Evolutionary conservation across 305 asterid species (phyloP).

Genomic region (Fraxinus xanthoxyloides): DNA sequence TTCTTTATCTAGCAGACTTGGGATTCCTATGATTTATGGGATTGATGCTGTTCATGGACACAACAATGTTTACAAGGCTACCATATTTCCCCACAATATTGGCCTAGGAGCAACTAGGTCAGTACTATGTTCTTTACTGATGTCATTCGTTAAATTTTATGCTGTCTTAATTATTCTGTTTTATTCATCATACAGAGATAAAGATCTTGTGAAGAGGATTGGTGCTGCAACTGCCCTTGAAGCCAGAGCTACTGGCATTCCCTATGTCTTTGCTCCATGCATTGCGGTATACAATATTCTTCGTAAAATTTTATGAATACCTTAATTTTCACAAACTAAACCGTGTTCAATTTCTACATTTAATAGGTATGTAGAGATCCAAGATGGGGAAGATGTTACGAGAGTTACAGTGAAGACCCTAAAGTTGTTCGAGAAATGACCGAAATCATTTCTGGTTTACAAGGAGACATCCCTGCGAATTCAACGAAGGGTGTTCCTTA

Average conservation of each 20-base stretch:
- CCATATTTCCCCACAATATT: constrained; percentile 47
- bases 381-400: constrained; percentile 57
- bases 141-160: neutral
- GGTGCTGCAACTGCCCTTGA: constrained; percentile 59
- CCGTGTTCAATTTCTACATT: neutral
- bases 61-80: constrained; percentile 41
- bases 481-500: constrained; percentile 26
- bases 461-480: constrained; percentile 38
- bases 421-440: constrained; percentile 40
- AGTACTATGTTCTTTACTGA: neutral
- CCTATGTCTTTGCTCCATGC: constrained; percentile 50
- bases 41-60: constrained; percentile 54
- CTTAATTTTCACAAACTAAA: neutral
- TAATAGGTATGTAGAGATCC: constrained; percentile 49
- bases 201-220: constrained; percentile 45
- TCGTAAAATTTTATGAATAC: neutral
- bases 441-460: constrained; percentile 40
- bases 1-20: constrained; percentile 37
- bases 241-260: constrained; percentile 53
- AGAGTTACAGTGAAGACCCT: constrained; percentile 49
- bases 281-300: constrained; percentile 32
- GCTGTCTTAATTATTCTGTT: neutral
- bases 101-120: constrained; percentile 52
- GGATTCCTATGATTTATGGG: constrained; percentile 48
- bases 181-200: constrained; percentile 31